A percentile compares a stretch with the other conserved stretches of the same genome.
phyloP scores from a whole-genome alignment of 2,329 filamentous ascomycete species.

The Blumeria hordei region DNA sequence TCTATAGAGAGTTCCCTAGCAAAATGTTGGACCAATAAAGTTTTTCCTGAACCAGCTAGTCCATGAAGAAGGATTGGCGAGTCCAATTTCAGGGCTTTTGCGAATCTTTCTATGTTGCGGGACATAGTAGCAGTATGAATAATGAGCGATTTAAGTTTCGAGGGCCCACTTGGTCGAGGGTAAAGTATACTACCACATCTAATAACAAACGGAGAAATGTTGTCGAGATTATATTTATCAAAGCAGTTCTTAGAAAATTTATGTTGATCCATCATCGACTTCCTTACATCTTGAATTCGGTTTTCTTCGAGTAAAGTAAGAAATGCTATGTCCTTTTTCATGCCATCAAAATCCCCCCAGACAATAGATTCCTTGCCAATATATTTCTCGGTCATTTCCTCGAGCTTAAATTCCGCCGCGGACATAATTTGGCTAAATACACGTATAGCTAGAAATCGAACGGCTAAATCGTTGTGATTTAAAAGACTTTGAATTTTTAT shows the following conservation, averaged over 20 bases:
- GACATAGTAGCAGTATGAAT: slow-evolving; percentile 51
- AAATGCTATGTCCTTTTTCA: slow-evolving; percentile 56
- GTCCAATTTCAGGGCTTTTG: slow-evolving; percentile 36
- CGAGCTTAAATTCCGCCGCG: slow-evolving; percentile 55
- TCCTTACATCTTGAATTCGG: slow-evolving; percentile 8
- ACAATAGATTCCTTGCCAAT: slow-evolving; percentile 36
- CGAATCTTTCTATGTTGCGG: slow-evolving; percentile 46
- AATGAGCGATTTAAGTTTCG: slow-evolving; percentile 25
- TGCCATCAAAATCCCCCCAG: slow-evolving; percentile 50
- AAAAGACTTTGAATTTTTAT: slow-evolving; percentile 47
- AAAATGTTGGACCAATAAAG: slow-evolving; percentile 58
- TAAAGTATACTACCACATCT: slow-evolving; percentile 43
- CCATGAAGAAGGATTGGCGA: slow-evolving; percentile 65
- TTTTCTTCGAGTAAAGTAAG: slow-evolving; percentile 31
- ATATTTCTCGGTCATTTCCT: slow-evolving; percentile 43
- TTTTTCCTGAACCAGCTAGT: slow-evolving; percentile 73
- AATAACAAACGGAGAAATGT: slow-evolving; percentile 34
- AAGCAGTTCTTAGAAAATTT: neutral
- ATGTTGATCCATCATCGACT: neutral
- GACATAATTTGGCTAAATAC: slow-evolving; percentile 58
- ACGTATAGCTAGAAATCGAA: slow-evolving; percentile 62
- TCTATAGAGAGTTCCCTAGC: slow-evolving; percentile 59
- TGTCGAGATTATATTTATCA: slow-evolving; percentile 12
- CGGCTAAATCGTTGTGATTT: slow-evolving; percentile 27
- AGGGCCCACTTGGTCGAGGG: slow-evolving; percentile 30